Evolutionary conservation across 179 eudicot genomes (phyloP), one percentile per base, ranked within the genome.

Genomic region (Drosera spatulata): DNA sequence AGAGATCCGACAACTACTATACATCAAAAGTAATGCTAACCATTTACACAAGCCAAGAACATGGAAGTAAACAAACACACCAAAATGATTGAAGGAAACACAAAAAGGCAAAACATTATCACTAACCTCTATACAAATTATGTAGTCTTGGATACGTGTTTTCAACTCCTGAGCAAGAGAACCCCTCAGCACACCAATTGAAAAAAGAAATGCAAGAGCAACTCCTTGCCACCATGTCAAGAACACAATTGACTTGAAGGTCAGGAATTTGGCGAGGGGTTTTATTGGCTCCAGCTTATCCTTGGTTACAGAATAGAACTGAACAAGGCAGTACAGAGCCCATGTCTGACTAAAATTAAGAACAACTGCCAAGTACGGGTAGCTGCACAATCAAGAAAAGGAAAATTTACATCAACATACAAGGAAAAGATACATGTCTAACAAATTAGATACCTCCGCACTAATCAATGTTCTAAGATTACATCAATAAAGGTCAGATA

Each of bases 181-280:
- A 58, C 98, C 98, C 69, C 78, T 82, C 53, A 91, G 86, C 42
- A 87, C 89, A 71, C 98, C 98, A 64, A 84, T 77, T n/a, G 96
- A 91, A 74, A 91, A 86, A 45, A 91, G 86, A 62, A 91, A 91
- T 55, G 96, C 98, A 65, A 91, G 86, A 51, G 83, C 85, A 51
- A 91, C 62, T 57, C 98, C 98, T 89, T 91, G 98, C 98, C 98
- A 88, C 98, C 98, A 91, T 55, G 98, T 91, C 77, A 91, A 67
- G 73, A 91, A 91, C 14, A 91, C 87, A 59, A 91, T 91, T n/a
- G 98, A 91, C 81, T 91, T 91, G 72, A 91, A 88, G 43, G 89
- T 82, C 78, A 91, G 82, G 80, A 91, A 88, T 75, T 91, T 91
- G 54, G 98, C 96, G 83, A 88, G 71, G 62, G 96, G 98, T 73